phyloP scores from a whole-genome alignment of 208 protist species.

The Lotmaria passim region DNA sequence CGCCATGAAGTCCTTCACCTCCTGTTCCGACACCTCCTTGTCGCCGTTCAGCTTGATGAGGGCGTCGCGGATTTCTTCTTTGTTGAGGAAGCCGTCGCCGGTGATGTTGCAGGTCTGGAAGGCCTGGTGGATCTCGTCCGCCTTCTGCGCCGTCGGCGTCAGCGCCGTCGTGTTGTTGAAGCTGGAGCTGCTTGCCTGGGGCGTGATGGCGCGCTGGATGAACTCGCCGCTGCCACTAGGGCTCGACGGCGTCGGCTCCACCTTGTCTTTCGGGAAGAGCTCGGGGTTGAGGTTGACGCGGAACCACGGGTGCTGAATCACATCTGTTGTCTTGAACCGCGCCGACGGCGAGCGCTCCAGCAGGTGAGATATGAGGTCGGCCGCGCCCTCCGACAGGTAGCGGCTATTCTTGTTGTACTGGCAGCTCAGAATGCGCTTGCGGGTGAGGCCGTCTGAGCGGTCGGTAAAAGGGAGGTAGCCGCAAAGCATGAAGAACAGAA shows the following conservation, averaged over 20 bases:
- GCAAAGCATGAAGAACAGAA: slow-evolving; percentile 98
- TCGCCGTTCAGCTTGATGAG: slow-evolving; percentile 89
- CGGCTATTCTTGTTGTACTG: slow-evolving; percentile 86
- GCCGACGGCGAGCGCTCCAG: slow-evolving; percentile 62
- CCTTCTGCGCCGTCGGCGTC: slow-evolving; percentile 46
- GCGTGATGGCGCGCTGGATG: slow-evolving; percentile 69
- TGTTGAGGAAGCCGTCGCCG: slow-evolving; percentile 78
- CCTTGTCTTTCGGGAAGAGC: slow-evolving; percentile 65
- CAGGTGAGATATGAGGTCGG: slow-evolving; percentile 80
- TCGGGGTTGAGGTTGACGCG: slow-evolving; percentile 63
- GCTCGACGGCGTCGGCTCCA: slow-evolving; percentile 36
- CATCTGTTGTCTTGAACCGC: slow-evolving; percentile 75
- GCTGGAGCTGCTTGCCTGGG: slow-evolving; percentile 34
- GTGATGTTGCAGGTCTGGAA: slow-evolving; percentile 83
- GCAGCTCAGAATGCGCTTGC: slow-evolving; percentile 84
- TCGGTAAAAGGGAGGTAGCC: slow-evolving; percentile 97
- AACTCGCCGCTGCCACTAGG: slow-evolving; percentile 58
- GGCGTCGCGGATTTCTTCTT: slow-evolving; percentile 84
- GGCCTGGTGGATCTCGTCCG: slow-evolving; percentile 68
- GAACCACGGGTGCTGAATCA: slow-evolving; percentile 88
- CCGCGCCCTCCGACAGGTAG: slow-evolving; percentile 71
- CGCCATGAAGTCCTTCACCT: slow-evolving; percentile 81
- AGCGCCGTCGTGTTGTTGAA: slow-evolving; percentile 26
- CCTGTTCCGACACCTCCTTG: slow-evolving; percentile 58
- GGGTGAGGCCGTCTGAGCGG: slow-evolving; percentile 78